phyloP scores from a whole-genome alignment of 1,284 basidiomycete genomes.

The Pseudozyma pruni region DNA sequence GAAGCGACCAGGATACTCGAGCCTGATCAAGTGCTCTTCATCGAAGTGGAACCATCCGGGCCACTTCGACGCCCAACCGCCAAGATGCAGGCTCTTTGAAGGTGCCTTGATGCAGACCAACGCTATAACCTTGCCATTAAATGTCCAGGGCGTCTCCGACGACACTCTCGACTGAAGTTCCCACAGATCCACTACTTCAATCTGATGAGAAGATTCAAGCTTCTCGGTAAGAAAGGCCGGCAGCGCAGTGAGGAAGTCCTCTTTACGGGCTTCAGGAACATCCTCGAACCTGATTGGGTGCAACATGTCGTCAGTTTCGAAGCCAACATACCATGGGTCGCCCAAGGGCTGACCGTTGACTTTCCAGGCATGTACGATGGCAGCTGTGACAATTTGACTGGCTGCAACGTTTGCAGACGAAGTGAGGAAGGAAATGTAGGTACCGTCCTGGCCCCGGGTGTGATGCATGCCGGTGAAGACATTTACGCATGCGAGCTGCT shows the following conservation, averaged over 20 bases:
- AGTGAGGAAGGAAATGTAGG: neutral
- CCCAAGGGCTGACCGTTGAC: neutral
- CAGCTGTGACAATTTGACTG: neutral
- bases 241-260: slow-evolving; percentile 1
- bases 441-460: neutral
- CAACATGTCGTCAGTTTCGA: slow-evolving; percentile 2
- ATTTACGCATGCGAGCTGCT: neutral
- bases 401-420: neutral
- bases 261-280: neutral
- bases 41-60: slow-evolving; percentile 12
- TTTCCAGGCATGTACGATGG: neutral
- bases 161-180: neutral
- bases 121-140: neutral
- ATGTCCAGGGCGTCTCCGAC: neutral
- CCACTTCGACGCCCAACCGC: too few species aligned
- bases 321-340: slow-evolving; percentile 2
- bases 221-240: neutral
- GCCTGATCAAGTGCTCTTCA: slow-evolving; percentile 1
- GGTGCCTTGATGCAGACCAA: neutral
- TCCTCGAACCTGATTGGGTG: neutral
- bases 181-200: slow-evolving; percentile 13
- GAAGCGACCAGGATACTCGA: slow-evolving; percentile 2
- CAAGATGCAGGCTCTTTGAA: neutral
- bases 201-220: neutral
- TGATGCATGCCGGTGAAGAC: too few species aligned